Evolutionary conservation across 768 basidiomycete species (phyloP).

Genomic region (Rhodotorula taiwanensis): DNA sequence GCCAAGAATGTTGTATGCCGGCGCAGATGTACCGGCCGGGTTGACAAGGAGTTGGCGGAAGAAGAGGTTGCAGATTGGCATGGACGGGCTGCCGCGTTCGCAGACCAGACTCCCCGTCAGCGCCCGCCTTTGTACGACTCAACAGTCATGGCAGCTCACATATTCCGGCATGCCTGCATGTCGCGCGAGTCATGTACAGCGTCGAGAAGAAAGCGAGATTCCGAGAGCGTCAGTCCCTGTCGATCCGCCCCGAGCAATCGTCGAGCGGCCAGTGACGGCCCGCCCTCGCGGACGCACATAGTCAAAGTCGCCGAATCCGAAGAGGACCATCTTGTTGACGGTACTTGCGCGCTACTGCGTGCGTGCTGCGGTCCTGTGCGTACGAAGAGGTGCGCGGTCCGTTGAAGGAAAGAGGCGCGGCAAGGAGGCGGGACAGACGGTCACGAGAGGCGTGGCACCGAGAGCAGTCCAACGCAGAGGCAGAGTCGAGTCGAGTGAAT

Average conservation of each 20-base stretch:
- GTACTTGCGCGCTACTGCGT: too few relatives aligned
- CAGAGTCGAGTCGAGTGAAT: too few relatives aligned
- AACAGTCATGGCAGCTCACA: neutral
- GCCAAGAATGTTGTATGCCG: constrained; percentile 24
- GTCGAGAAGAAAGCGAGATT: too few relatives aligned
- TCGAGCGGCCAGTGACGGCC: neutral
- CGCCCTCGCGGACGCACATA: constrained; percentile 1
- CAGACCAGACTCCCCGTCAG: too few relatives aligned
- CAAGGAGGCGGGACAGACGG: too few relatives aligned
- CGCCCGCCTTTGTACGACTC: too few relatives aligned
- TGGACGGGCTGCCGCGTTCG: constrained; percentile 55
- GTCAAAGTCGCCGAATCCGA: constrained; percentile 28
- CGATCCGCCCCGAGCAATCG: neutral
- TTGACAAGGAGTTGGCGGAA: constrained; percentile 63
- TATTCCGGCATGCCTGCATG: constrained; percentile 39
- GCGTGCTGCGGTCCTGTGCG: too few relatives aligned
- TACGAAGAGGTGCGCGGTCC: too few relatives aligned
- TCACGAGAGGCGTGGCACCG: too few relatives aligned
- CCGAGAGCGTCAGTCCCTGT: too few relatives aligned
- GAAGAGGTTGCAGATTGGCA: constrained; percentile 92
- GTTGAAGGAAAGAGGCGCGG: too few relatives aligned
- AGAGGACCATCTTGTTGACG: constrained; percentile 17
- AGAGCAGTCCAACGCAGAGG: too few relatives aligned
- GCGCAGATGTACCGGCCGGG: constrained; percentile 23
- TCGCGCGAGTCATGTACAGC: constrained; percentile 45